Percentiles rank a stretch among this genome's conserved stretches.
phyloP scores from a whole-genome alignment of 2,329 filamentous ascomycete species.

The Xylariaceae sp. region DNA sequence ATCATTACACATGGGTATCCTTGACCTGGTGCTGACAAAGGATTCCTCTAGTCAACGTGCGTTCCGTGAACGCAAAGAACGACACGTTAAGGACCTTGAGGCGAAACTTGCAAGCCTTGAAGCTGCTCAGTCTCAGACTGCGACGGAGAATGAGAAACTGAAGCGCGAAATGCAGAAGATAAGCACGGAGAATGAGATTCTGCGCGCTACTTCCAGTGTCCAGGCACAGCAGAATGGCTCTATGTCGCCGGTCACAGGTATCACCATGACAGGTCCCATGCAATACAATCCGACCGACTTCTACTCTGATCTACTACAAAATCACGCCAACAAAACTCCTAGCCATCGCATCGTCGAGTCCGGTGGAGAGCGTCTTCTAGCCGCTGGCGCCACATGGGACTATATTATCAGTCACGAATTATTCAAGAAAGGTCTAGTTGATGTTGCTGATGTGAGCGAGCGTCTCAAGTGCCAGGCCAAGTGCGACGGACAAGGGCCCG shows the following conservation, averaged over 20 bases:
- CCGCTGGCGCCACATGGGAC: slow-evolving; percentile 85
- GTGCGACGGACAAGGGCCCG: slow-evolving; percentile 87
- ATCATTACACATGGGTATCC: not conserved
- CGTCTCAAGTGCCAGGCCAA: slow-evolving; percentile 74
- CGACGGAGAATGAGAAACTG: slow-evolving; percentile 84
- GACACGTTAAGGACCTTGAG: slow-evolving; percentile 91
- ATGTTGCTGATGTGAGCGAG: slow-evolving; percentile 82
- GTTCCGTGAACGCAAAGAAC: slow-evolving; percentile 94
- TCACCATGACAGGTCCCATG: slow-evolving; percentile 71
- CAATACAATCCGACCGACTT: slow-evolving; percentile 75
- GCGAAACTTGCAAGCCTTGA: slow-evolving; percentile 81
- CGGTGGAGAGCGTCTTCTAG: slow-evolving; percentile 72
- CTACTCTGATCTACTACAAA: slow-evolving; percentile 66
- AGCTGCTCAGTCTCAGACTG: slow-evolving; percentile 71
- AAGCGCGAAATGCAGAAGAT: slow-evolving; percentile 84
- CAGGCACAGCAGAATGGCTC: slow-evolving; percentile 42
- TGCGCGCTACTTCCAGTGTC: slow-evolving; percentile 74
- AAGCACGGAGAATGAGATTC: slow-evolving; percentile 89
- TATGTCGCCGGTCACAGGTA: slow-evolving; percentile 51
- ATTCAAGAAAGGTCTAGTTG: slow-evolving; percentile 77
- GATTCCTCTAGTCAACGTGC: slow-evolving; percentile 77
- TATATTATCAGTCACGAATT: slow-evolving; percentile 81
- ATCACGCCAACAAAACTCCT: slow-evolving; percentile 66
- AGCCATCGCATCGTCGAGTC: slow-evolving; percentile 73
- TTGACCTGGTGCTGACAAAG: slow-evolving; percentile 8